Percentiles rank a stretch among this genome's conserved stretches.
These are phyloP conservation scores for Exophiala sp. DNA, from an alignment of 2,329 filamentous ascomycete genomes.

Conservation along the genomic window DNA sequence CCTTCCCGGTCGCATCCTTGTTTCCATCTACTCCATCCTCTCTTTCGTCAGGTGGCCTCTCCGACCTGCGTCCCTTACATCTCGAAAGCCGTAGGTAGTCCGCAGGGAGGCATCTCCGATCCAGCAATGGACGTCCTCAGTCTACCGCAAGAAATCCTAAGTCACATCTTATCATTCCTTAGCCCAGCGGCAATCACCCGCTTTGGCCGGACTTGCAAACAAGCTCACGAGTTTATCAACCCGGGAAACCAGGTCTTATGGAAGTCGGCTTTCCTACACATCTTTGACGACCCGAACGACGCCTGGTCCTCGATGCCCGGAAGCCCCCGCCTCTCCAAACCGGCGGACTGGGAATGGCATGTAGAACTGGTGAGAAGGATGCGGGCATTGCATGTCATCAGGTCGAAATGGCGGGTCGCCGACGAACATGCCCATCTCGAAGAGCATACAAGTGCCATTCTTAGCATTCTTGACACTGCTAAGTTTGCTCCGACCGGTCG, in stretches of 20 bases:
- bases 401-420: constrained; percentile 4
- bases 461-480: constrained; percentile 27
- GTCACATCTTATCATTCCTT: constrained; percentile 21
- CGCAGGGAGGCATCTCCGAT: neutral
- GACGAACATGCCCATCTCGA: neutral
- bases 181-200: constrained; percentile 11
- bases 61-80: no score
- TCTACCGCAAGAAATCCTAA: constrained; percentile 25
- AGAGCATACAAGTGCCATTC: constrained; percentile 15
- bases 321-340: neutral
- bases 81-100: no score
- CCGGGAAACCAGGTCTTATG: constrained; percentile 25
- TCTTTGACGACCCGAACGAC: constrained; percentile 27
- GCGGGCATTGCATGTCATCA: constrained; percentile 13
- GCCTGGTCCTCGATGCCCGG: constrained; percentile 21
- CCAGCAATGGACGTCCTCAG: constrained; percentile 16
- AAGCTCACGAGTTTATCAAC: constrained; percentile 15
- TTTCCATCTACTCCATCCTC: neutral
- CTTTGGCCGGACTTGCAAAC: constrained; percentile 22
- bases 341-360: constrained; percentile 23
- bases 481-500: constrained; percentile 19
- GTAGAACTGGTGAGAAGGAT: constrained; percentile 16
- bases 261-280: constrained; percentile 23
- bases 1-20: neutral
- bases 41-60: neutral